Base-by-base conservation (phyloP, 768 basidiomycete species). In the Tubosaeta sp. region DNA sequence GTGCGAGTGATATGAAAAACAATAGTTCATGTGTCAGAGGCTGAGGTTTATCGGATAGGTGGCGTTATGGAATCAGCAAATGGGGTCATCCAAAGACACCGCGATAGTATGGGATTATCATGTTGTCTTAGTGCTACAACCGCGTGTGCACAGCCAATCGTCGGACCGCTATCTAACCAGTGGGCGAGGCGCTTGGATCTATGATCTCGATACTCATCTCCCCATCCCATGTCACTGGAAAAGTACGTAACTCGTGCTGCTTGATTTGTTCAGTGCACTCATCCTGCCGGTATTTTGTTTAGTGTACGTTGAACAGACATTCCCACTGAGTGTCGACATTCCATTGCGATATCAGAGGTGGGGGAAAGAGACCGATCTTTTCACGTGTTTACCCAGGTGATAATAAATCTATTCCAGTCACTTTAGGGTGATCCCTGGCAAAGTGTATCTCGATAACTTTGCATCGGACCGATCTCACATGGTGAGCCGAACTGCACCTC, bases 391-490 rank as follows among this genome's bases (percentile, higher is more conserved):
- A 56, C 44, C 41, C n/a, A n/a, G n/a, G 54, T 50, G 34, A 50
- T 38, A 31, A 16, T 41, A 50, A 56, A 53, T 27, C 26, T 39
- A 48, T 56, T 43, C 47, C 61, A 88, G 86, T 64, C 58, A 74
- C 43, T 87, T 88, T 66, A 76, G 86, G 62, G 75, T 86, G 31
- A 68, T 89, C 52, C 74, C 79, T 52, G 80, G 76, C 16, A 53
- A 65, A 31, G 65, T 66, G 12, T 86, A 74, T 61, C 65, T 87
- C 39, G 69, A 79, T 55, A 61, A 79, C 59, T 88, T 89, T 70
- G 83, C 85, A 10, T 88, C 86, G 17, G 85, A 89, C 65, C 74
- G 86, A 61, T 84, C 85, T 49, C 86, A 88, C 66, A 88, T 89
- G 86, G 84, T 84, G 57, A 62, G 58, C 43, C 38, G 43, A 46